These are phyloP conservation scores for Tuber magnatum DNA, from an alignment of 495 filamentous ascomycete species.

Conservation along the genomic window DNA sequence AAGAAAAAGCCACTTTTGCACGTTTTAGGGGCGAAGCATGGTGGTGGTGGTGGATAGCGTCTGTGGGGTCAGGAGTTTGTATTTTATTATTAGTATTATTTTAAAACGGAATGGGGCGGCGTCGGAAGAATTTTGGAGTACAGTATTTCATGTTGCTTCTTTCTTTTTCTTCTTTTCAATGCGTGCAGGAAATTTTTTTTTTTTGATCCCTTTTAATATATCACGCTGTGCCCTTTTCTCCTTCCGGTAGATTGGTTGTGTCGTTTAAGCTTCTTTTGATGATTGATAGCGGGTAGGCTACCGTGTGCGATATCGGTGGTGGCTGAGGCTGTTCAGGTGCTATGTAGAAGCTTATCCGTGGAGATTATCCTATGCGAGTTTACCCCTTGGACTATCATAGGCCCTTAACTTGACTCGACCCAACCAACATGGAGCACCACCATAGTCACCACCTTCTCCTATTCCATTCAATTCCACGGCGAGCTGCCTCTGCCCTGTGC, in stretches of 20 bases:
- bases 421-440: not conserved
- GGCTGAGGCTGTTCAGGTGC: not conserved
- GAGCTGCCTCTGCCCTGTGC: not conserved
- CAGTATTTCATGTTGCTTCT: not conserved
- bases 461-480: not conserved
- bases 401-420: not conserved
- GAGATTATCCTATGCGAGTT: not conserved
- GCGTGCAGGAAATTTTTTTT: not conserved
- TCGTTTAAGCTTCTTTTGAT: not conserved
- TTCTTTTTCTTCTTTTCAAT: not conserved
- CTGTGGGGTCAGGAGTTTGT: conserved; percentile 17
- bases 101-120: not conserved
- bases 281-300: not conserved
- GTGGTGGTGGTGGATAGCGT: conserved; percentile 15
- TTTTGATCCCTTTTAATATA: not conserved
- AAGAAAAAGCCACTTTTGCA: not conserved
- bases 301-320: not conserved
- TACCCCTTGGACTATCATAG: not conserved
- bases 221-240: not conserved
- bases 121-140: conserved; percentile 1
- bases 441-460: not conserved
- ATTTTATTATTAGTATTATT: conserved; percentile 15
- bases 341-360: not conserved
- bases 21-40: conserved; percentile 28
- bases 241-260: not conserved